A percentile compares a stretch with the other conserved stretches of the same genome.
Conservation (phyloP, 352 stramenopile species). For the Blastocystis sp. region DNA sequence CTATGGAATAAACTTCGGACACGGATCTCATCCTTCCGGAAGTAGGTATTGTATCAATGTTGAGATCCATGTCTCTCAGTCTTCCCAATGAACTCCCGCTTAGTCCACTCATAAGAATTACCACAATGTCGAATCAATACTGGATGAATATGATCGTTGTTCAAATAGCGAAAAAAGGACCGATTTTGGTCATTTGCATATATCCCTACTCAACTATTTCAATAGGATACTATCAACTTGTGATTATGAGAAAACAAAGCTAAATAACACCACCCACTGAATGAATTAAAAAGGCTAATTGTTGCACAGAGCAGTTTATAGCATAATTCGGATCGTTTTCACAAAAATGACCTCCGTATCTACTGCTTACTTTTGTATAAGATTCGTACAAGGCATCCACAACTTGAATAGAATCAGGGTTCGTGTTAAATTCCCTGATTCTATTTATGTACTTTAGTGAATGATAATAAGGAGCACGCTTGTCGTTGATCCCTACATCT, state of each 20-base stretch:
- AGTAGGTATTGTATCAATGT: background rate
- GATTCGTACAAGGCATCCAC: background rate
- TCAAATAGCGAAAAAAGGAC: background rate
- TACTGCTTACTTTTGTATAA: background rate
- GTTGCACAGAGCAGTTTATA: background rate
- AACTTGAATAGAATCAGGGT: constrained; percentile 5
- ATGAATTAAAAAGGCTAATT: constrained; percentile 55
- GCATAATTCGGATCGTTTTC: constrained; percentile 43
- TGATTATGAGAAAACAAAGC: background rate
- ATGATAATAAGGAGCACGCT: constrained; percentile 27
- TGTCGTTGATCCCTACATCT: constrained; percentile 48
- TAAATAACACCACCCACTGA: constrained; percentile 13
- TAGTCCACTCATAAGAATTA: background rate
- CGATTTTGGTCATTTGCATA: background rate
- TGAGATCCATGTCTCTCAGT: background rate
- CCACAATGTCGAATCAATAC: background rate
- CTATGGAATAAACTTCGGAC: constrained; percentile 33
- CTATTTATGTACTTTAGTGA: constrained; percentile 47
- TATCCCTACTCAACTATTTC: background rate
- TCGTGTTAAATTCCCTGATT: constrained; percentile 2
- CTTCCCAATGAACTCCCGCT: background rate
- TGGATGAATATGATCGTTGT: background rate
- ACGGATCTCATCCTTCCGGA: no score
- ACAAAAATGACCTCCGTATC: constrained; percentile 25
- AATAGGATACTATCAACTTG: background rate